Percentiles rank a stretch among this genome's conserved stretches.
These are phyloP conservation scores for Cystobasidium pallidum DNA, from an alignment of 1,284 basidiomycete genomes.

Conservation along the genomic window DNA sequence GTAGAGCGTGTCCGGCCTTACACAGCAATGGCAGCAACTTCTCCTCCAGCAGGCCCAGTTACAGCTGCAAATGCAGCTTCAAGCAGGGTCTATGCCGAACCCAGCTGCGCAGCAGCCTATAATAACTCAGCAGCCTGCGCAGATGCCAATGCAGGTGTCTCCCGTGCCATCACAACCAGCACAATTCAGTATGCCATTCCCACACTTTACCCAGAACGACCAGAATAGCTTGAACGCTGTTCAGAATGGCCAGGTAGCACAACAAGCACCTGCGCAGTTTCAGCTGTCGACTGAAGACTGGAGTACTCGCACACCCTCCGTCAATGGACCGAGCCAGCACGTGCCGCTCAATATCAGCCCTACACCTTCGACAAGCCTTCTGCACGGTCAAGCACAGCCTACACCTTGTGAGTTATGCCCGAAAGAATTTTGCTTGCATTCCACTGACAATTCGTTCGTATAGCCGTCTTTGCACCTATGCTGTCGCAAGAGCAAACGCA, in stretches of 20 bases:
- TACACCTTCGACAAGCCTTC: background rate
- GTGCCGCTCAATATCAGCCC: background rate
- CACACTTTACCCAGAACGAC: background rate
- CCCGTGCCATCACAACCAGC: constrained; percentile 5
- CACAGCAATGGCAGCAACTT: constrained; percentile 29
- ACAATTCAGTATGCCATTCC: constrained; percentile 7
- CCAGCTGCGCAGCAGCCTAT: background rate
- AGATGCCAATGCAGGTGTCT: background rate
- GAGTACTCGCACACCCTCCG: background rate
- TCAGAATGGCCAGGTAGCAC: background rate
- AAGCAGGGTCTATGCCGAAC: background rate
- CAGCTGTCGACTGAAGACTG: constrained; percentile 16
- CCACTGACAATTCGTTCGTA: no score
- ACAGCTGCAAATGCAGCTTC: constrained; percentile 23
- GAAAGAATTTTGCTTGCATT: no score
- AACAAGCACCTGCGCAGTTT: constrained; percentile 12
- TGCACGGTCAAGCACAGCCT: background rate
- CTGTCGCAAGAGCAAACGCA: background rate
- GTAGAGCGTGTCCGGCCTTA: background rate
- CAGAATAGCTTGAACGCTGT: background rate
- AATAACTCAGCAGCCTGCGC: background rate
- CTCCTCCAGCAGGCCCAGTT: constrained; percentile 26
- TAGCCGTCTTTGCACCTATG: constrained; percentile 9
- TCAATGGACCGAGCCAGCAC: background rate
- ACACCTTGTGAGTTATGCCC: background rate